These are phyloP conservation scores for Neolentinus lepideus DNA, from an alignment of 1,284 basidiomycete genomes.

Conservation along the genomic window DNA sequence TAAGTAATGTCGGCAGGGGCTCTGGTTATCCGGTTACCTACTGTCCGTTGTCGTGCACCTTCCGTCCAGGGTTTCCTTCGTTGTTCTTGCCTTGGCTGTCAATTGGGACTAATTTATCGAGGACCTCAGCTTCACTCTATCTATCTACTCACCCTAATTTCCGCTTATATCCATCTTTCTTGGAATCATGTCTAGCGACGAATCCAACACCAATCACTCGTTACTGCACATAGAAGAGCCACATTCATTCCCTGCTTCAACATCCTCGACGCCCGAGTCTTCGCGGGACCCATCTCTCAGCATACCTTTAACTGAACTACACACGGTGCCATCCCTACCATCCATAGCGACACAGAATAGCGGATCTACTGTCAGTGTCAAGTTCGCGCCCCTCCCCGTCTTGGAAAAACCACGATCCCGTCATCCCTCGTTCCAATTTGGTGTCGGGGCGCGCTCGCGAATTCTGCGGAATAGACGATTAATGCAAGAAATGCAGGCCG, in stretches of 20 bases:
- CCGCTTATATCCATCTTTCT: not conserved
- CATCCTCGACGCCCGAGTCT: conserved; percentile 6
- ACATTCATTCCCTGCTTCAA: conserved; percentile 6
- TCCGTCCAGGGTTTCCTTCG: not conserved
- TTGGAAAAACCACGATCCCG: conserved; percentile 43
- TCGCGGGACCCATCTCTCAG: conserved; percentile 3
- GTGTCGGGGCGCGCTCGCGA: conserved; percentile 52
- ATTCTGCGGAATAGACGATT: conserved; percentile 32
- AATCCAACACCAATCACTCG: not conserved
- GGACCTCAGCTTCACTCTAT: not conserved
- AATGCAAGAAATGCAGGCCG: conserved; percentile 1
- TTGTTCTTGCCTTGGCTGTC: not conserved
- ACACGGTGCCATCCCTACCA: conserved; percentile 3
- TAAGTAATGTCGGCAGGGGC: not conserved
- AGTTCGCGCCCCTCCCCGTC: conserved; percentile 60
- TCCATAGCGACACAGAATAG: conserved; percentile 4
- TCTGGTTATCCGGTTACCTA: not conserved
- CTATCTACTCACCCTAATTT: not conserved
- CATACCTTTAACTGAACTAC: not conserved
- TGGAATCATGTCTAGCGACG: not conserved
- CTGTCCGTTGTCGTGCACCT: not conserved
- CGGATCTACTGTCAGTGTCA: conserved; percentile 27
- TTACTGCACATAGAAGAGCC: not conserved
- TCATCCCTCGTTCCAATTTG: conserved; percentile 48
- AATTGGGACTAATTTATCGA: not conserved